phyloP scores from a whole-genome alignment of 2,329 filamentous ascomycete species.

The Chaetothyriales sp. region DNA sequence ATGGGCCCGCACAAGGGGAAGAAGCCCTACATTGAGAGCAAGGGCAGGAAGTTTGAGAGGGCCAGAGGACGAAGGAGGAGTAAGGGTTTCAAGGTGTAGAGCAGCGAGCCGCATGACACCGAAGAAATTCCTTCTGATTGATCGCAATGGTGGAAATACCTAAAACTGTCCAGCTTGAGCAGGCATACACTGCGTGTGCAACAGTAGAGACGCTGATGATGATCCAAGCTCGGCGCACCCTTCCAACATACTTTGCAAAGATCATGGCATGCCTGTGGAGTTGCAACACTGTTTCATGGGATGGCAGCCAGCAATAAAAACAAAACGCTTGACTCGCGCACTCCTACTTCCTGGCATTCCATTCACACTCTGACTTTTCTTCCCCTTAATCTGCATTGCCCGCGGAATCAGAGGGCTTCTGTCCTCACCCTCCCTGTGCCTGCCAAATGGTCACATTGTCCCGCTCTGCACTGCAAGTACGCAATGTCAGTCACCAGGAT shows the following conservation, averaged over 20 bases:
- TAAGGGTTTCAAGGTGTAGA: slow-evolving; percentile 99
- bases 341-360: too few species aligned
- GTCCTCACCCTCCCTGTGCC: too few species aligned
- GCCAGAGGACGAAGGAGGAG: slow-evolving; percentile 98
- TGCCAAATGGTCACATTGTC: too few species aligned
- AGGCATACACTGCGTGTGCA: not conserved
- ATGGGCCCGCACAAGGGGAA: slow-evolving; percentile 97
- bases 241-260: not conserved
- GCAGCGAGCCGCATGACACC: not conserved
- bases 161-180: not conserved
- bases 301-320: not conserved
- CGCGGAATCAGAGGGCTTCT: too few species aligned
- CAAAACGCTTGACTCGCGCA: not conserved
- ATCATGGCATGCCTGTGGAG: not conserved
- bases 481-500: too few species aligned
- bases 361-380: too few species aligned
- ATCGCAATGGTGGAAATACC: not conserved
- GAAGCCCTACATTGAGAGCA: slow-evolving; percentile 96
- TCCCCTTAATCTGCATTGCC: too few species aligned
- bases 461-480: too few species aligned
- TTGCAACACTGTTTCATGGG: not conserved
- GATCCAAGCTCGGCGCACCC: not conserved
- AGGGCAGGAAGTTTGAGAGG: slow-evolving; percentile 99
- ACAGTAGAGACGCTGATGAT: not conserved
- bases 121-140: not conserved